These are phyloP conservation scores for Mentha longifolia DNA, from an alignment of 257 asterid species.

Conservation along the genomic window DNA sequence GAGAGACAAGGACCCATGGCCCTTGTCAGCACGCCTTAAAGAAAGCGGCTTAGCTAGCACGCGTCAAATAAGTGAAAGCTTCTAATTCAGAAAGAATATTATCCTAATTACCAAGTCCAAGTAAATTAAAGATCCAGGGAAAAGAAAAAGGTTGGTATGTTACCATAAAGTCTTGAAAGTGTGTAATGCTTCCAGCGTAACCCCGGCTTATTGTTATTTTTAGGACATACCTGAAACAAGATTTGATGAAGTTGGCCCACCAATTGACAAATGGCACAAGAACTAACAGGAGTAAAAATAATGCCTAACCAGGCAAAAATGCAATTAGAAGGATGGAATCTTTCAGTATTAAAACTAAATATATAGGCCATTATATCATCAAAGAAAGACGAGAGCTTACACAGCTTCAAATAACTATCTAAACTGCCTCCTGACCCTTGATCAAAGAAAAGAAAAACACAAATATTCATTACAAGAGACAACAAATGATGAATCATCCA, in stretches of 20 bases:
- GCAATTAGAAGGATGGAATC: conserved; percentile 3
- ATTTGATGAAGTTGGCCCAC: conserved; percentile 28
- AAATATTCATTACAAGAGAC: not conserved
- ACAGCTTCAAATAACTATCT: conserved; percentile 4
- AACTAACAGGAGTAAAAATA: conserved; percentile 6
- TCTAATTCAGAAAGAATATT: not conserved
- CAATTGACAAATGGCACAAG: conserved; percentile 5
- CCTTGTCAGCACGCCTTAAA: not conserved
- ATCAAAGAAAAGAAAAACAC: not conserved
- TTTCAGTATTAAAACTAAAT: not conserved
- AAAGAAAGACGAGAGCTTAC: conserved; percentile 14
- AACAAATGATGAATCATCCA: not conserved
- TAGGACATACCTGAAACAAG: conserved; percentile 78
- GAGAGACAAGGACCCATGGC: not conserved
- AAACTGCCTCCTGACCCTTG: not conserved
- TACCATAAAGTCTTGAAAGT: conserved; percentile 96
- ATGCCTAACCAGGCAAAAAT: conserved; percentile 13
- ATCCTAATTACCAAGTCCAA: conserved; percentile 11
- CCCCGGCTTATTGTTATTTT: conserved; percentile 92
- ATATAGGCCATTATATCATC: not conserved
- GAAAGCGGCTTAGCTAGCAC: not conserved
- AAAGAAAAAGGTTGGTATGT: conserved; percentile 21
- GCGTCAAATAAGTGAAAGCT: not conserved
- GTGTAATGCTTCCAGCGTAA: conserved; percentile 93
- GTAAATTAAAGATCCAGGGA: not conserved